Base-by-base conservation (phyloP, 306 rosid species). In the Prunus kanzakura region DNA sequence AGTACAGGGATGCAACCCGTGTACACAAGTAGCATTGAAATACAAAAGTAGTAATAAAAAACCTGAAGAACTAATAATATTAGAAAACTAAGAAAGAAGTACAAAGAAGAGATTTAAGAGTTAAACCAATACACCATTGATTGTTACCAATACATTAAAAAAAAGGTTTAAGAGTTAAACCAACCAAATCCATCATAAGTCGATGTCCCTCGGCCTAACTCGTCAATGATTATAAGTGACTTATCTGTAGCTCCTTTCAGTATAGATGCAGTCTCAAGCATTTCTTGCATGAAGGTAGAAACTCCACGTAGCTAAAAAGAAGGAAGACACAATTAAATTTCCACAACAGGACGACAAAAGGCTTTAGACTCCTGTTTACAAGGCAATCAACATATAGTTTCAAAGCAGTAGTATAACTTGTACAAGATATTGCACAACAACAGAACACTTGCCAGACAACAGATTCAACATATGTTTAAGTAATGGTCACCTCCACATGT, bases 231-330 rank as follows among this genome's bases (percentile, higher is more conserved):
- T 83, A 95, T 89, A 88, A 95, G 81, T 54, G 99, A 92, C 89
- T 87, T 95, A 80, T 85, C 88, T 4, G 97, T 91, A 71, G 97
- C 93, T 73, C 99, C 99, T 87, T 88, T 95, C 86, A 95, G 78
- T 81, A 95, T 92, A 29, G 97, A 95, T 77, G 99, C 89, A 76
- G 97, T 95, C 87, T 95, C 99, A 32, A 95, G 99, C 99, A 95
- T 95, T 88, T 95, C 99, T 92, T 90, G 97, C 99, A 95, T 95
- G 66, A 92, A 95, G 69, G 99, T 95, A 72, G 99, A 95, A 81
- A 95, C 96, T 76, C 99, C 99, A 20, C 90, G 99, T 68, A 95
- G 93, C 99, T 95, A 91, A 75, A 76, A 47, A 68, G 63, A 51
- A 23, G 11, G 71, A 74, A 46, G 41, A 75, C 16, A 54, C n/a